Base-by-base conservation (phyloP, 306 rosid species). In the Fagus crenata region DNA sequence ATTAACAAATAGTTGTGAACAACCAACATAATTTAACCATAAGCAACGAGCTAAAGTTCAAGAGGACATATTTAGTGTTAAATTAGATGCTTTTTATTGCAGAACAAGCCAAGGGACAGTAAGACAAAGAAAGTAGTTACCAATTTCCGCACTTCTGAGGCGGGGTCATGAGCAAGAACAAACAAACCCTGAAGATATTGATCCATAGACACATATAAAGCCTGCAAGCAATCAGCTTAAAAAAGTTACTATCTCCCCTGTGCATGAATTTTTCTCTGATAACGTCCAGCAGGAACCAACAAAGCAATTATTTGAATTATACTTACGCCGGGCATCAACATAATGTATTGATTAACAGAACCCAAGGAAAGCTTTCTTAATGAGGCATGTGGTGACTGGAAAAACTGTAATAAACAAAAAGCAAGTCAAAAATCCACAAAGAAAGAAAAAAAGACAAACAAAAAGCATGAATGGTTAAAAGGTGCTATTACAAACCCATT, bases 301-400 rank as follows among this genome's bases (percentile, higher is more conserved):
- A 74, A 13, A n/a, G 65, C 18, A 81, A 67, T 53, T 71, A 76
- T 35, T 42, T 46, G 54, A 77, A 13, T 68, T 63, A 76, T 78
- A 85, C 94, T 89, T 86, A 96, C 99, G n/a, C 92, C 74, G 72
- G 99, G 99, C 98, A 96, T 91, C 87, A 89, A 83, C 99, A 96
- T 93, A 42, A 96, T 85, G 85, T 85, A 96, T 80, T 93, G 99
- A 85, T 91, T 96, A 60, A 96, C 94, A 75, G 98, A 96, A 90
- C 96, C 92, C 90, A 96, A 77, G 2, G 99, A 91, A 74, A 93
- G 93, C 88, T 90, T 96, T 77, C 94, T 89, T 73, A 96, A 81
- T 37, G 96, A 86, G 76, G 90, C 70, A 86, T 93, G 99, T 32
- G 97, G 93, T 12, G 99, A 96, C 77, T 91, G 98, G 84, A 96